These are phyloP conservation scores for Cryptococcus sp. DNA, from an alignment of 1,284 basidiomycete genomes.

Conservation along the genomic window DNA sequence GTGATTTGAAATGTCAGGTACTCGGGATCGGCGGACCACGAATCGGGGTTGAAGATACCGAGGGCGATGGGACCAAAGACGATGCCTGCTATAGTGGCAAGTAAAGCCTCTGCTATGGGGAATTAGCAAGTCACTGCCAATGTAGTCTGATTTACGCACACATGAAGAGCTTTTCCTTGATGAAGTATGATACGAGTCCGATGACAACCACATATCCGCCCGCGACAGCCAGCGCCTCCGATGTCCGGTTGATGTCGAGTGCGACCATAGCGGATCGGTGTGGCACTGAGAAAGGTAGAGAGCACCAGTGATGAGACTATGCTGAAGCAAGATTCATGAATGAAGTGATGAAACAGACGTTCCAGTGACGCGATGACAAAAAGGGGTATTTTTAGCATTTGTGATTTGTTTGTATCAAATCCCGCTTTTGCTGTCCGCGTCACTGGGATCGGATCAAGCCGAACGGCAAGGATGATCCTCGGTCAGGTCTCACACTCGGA, in stretches of 20 bases:
- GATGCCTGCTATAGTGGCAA: constrained; percentile 90
- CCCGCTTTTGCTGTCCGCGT: too few species aligned
- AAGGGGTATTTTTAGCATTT: too few species aligned
- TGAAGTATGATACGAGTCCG: constrained; percentile 44
- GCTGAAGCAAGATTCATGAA: too few species aligned
- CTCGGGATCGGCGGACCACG: constrained; percentile 21
- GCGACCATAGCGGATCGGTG: too few species aligned
- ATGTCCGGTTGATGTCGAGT: constrained; percentile 43
- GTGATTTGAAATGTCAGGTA: constrained; percentile 65
- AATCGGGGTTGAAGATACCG: constrained; percentile 28
- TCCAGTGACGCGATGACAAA: too few species aligned
- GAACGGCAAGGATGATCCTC: too few species aligned
- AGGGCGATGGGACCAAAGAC: constrained; percentile 57
- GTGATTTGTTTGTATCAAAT: too few species aligned
- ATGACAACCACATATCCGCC: constrained; percentile 44
- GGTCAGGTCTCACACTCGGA: too few species aligned
- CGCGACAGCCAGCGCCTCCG: constrained; percentile 38
- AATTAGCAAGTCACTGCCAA: background rate
- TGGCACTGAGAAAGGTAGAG: too few species aligned
- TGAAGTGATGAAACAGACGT: too few species aligned
- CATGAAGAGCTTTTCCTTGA: constrained; percentile 49
- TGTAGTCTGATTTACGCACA: constrained; percentile 29
- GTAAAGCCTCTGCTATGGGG: constrained; percentile 88
- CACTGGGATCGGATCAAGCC: too few species aligned
- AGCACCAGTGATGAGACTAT: too few species aligned